phyloP scores from a whole-genome alignment of 805 yeast species.

The Cyberlindnera euphorbiae region DNA sequence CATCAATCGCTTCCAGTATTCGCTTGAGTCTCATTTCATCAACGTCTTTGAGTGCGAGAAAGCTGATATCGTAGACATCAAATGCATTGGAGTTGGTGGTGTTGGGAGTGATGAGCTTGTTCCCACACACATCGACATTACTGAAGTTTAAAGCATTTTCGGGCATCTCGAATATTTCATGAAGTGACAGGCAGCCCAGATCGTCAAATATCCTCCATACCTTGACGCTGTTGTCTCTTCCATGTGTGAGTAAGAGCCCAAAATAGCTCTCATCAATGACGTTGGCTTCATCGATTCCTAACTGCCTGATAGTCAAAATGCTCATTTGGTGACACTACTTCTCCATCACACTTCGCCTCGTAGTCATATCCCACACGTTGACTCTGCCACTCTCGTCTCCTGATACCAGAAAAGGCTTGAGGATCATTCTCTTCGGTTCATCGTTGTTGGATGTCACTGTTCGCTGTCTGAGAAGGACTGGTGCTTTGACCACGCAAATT shows the following conservation, averaged over 20 bases:
- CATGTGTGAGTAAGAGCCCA: constrained; percentile 56
- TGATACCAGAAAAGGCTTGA: constrained; percentile 15
- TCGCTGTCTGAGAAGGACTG: constrained; percentile 2
- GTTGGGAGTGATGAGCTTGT: constrained; percentile 51
- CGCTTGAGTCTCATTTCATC: constrained; percentile 21
- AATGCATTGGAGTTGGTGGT: constrained; percentile 57
- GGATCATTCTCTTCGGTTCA: neutral
- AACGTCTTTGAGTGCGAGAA: constrained; percentile 11
- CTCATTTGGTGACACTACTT: constrained; percentile 58
- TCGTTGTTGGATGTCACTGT: neutral
- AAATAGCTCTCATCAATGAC: constrained; percentile 23
- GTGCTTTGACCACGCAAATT: constrained; percentile 9
- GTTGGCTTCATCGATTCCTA: constrained; percentile 27
- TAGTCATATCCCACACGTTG: constrained; percentile 45
- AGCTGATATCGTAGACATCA: constrained; percentile 49
- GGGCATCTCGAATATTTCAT: constrained; percentile 46
- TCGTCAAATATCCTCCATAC: constrained; percentile 38
- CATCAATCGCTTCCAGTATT: constrained; percentile 21
- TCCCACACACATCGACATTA: constrained; percentile 43
- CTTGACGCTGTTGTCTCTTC: constrained; percentile 53
- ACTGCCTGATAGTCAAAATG: constrained; percentile 45
- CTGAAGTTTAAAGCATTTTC: constrained; percentile 73
- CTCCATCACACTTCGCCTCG: constrained; percentile 48
- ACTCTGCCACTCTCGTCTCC: constrained; percentile 15
- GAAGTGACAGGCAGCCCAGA: constrained; percentile 2